A percentile compares a stretch with the other conserved stretches of the same genome.
These are phyloP conservation scores for Scytalidium sp. DNA, from an alignment of 2,329 filamentous ascomycete species.

Conservation along the genomic window DNA sequence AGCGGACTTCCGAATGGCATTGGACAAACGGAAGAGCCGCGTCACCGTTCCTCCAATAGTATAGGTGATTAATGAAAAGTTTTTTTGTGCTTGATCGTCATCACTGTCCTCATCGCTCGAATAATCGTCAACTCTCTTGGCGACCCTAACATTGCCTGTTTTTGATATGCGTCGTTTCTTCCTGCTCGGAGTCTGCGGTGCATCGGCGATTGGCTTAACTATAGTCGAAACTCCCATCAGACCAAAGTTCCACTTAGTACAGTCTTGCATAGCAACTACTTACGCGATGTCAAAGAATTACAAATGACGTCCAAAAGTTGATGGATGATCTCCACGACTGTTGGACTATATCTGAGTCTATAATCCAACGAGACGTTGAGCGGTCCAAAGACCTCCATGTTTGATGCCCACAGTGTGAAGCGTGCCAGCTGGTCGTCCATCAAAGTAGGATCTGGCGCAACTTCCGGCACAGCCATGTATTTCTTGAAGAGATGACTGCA, in stretches of 20 bases:
- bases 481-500: slow-evolving; percentile 24
- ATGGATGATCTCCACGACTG: slow-evolving; percentile 22
- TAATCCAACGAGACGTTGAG: slow-evolving; percentile 28
- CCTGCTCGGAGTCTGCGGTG: slow-evolving; percentile 16
- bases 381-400: slow-evolving; percentile 26
- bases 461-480: slow-evolving; percentile 20
- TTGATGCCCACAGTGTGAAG: slow-evolving; percentile 23
- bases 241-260: slow-evolving; percentile 3
- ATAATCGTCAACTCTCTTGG: slow-evolving; percentile 1
- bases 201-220: slow-evolving; percentile 22
- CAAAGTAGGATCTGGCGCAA: slow-evolving; percentile 25
- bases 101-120: slow-evolving; percentile 1
- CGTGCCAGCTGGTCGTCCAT: slow-evolving; percentile 25
- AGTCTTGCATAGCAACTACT: slow-evolving; percentile 8
- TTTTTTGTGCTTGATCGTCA: slow-evolving; percentile 6
- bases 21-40: slow-evolving; percentile 26
- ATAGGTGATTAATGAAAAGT: slow-evolving; percentile 18
- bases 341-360: slow-evolving; percentile 27
- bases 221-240: slow-evolving; percentile 15
- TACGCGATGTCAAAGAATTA: not conserved
- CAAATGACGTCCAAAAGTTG: slow-evolving; percentile 16
- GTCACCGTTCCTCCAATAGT: slow-evolving; percentile 24
- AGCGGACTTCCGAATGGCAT: slow-evolving; percentile 24
- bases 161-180: slow-evolving; percentile 6
- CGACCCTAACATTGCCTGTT: slow-evolving; percentile 13